A percentile compares a stretch with the other conserved stretches of the same genome.
phyloP scores from a whole-genome alignment of 73 alveolate species.

The Paramecium caudatum region DNA sequence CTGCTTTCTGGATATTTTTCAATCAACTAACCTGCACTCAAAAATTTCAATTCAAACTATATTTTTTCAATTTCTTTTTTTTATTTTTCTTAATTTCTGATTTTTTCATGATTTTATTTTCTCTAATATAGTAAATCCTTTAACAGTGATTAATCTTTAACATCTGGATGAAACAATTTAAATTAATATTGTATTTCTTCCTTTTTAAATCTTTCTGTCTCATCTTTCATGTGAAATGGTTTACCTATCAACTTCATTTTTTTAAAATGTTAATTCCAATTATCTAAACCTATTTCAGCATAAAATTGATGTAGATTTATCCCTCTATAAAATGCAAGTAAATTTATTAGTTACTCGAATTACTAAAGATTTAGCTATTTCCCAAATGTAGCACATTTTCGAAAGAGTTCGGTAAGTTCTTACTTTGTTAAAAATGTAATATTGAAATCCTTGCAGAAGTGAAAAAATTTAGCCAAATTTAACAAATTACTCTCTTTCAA shows the following conservation, averaged over 20 bases:
- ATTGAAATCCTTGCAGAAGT: constrained; percentile 27
- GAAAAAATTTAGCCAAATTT: constrained; percentile 3
- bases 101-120: not conserved
- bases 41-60: not conserved
- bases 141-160: not conserved
- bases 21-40: not conserved
- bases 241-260: not conserved
- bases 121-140: not conserved
- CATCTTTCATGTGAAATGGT: constrained; percentile 45
- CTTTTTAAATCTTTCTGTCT: not conserved
- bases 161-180: not conserved
- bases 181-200: constrained; percentile 15
- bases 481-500: not conserved
- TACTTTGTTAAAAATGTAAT: not conserved
- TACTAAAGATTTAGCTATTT: not conserved
- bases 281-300: not conserved
- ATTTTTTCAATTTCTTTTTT: not conserved
- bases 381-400: not conserved
- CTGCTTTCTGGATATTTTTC: not conserved
- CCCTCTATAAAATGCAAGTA: not conserved
- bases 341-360: not conserved
- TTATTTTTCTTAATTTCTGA: not conserved
- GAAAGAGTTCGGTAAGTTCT: not conserved
- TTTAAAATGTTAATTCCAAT: not conserved
- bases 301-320: not conserved